Evolutionary conservation across 768 basidiomycete species (phyloP).

Genomic region (Suillus tomentosus): DNA sequence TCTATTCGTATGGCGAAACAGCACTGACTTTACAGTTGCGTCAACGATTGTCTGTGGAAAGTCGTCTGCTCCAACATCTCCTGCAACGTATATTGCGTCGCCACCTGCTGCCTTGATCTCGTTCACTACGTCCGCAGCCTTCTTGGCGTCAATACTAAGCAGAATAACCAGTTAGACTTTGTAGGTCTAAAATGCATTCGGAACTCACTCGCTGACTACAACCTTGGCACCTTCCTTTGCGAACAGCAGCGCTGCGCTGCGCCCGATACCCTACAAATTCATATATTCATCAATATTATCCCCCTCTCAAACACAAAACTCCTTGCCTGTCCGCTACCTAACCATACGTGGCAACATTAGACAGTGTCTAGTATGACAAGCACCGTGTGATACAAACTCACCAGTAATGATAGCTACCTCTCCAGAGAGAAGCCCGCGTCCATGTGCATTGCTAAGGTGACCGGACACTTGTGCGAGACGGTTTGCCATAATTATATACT

Average conservation of each 20-base stretch:
- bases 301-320: neutral
- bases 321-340: conserved; percentile 75
- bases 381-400: conserved; percentile 32
- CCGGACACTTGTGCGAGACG: conserved; percentile 71
- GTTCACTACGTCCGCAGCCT: conserved; percentile 62
- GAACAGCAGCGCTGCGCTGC: conserved; percentile 72
- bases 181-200: neutral
- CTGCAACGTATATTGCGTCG: conserved; percentile 70
- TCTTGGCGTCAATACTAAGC: conserved; percentile 69
- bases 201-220: conserved; percentile 74
- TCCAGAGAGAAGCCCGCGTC: conserved; percentile 63
- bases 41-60: conserved; percentile 80
- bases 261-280: conserved; percentile 69
- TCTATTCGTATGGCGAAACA: neutral
- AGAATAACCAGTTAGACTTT: conserved; percentile 5
- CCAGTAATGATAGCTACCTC: conserved; percentile 89
- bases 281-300: neutral
- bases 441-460: conserved; percentile 56
- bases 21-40: conserved; percentile 71
- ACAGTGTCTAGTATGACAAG: conserved; percentile 7
- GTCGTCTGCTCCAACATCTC: conserved; percentile 82
- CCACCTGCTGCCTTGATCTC: conserved; percentile 78
- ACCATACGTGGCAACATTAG: conserved; percentile 3
- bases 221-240: conserved; percentile 87
- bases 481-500: conserved; percentile 42